Percentiles rank a stretch among this genome's conserved stretches.
These are phyloP conservation scores for Lotus japonicus DNA, from an alignment of 306 rosid genomes.

Conservation along the genomic window DNA sequence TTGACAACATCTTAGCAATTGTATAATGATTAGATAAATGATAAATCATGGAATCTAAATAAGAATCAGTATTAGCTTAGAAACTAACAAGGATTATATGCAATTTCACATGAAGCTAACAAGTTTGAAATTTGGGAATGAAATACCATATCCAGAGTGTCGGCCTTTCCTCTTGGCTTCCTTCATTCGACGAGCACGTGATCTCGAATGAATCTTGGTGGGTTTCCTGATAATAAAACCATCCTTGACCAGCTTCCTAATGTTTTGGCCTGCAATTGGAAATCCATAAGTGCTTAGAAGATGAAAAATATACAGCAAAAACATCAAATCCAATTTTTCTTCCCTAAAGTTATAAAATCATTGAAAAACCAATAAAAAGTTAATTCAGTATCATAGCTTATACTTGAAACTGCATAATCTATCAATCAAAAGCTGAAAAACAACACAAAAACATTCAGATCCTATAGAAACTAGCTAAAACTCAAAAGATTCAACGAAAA, in stretches of 20 bases:
- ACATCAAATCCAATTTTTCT: neutral
- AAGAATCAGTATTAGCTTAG: neutral
- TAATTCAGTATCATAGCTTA: too few species aligned
- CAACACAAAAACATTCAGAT: neutral
- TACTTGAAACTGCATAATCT: neutral
- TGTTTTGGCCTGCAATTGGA: conserved; percentile 70
- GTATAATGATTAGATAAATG: neutral
- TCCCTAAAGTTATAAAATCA: too few species aligned
- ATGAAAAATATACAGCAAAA: too few species aligned
- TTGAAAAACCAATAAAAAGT: too few species aligned
- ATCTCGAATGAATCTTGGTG: conserved; percentile 91
- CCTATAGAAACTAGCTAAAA: neutral
- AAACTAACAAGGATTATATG: neutral
- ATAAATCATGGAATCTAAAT: neutral
- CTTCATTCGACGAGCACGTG: conserved; percentile 93
- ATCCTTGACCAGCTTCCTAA: conserved; percentile 93
- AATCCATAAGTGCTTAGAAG: too few species aligned
- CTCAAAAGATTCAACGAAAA: too few species aligned
- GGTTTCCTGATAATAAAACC: conserved; percentile 96
- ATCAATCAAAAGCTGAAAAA: too few species aligned
- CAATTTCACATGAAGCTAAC: neutral
- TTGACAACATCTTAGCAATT: too few species aligned
- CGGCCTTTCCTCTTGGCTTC: conserved; percentile 96
- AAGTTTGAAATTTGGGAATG: neutral
- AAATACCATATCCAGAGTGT: conserved; percentile 92